These are phyloP conservation scores for Nicotiana benthamiana DNA, from an alignment of 257 asterid genomes.

Conservation along the genomic window DNA sequence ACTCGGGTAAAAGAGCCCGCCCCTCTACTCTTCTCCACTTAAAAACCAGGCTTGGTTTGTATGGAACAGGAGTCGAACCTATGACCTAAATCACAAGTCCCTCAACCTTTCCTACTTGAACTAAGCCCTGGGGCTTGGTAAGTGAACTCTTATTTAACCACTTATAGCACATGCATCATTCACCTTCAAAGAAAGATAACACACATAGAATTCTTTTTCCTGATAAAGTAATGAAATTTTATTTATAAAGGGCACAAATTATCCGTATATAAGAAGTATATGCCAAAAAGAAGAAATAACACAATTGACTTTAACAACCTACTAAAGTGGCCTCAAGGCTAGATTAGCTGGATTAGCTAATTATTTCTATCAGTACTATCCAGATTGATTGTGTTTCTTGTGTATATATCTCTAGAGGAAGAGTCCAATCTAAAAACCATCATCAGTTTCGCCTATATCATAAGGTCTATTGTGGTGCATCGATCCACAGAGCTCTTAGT, in stretches of 20 bases:
- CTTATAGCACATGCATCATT: not conserved
- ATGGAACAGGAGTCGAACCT: not conserved
- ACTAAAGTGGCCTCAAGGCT: not conserved
- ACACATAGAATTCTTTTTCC: not conserved
- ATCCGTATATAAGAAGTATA: not conserved
- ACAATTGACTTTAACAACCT: not conserved
- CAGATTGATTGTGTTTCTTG: not conserved
- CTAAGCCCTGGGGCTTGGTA: not conserved
- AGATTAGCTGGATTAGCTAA: not conserved
- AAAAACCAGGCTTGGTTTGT: not conserved
- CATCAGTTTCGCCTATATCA: not conserved
- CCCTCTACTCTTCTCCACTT: not conserved
- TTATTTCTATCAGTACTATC: not conserved
- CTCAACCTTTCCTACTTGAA: not conserved
- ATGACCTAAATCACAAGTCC: not conserved
- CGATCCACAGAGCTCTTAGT: not conserved
- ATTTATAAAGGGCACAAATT: not conserved
- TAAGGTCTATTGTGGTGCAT: not conserved
- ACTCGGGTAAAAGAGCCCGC: not conserved
- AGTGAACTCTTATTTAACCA: not conserved
- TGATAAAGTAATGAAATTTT: not conserved
- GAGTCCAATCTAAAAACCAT: not conserved
- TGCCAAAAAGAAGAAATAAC: not conserved
- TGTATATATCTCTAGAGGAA: not conserved
- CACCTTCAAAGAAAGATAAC: not conserved